Percentiles rank a stretch among this genome's conserved stretches.
Conservation (phyloP, 306 rosid species). For the Cyclanthera cordifolia region DNA sequence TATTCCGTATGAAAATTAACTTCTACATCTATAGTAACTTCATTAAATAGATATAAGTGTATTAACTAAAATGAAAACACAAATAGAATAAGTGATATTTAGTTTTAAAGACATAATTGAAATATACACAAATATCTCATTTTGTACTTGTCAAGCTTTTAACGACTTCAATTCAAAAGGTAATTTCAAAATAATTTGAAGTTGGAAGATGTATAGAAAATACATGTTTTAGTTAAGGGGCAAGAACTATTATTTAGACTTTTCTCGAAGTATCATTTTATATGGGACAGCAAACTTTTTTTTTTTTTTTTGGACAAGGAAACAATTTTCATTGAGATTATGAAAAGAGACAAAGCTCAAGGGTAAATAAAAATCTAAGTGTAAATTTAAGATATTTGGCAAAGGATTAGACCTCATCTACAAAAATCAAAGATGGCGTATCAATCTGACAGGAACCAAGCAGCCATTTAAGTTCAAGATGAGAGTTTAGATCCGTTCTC, state of each 20-base stretch:
- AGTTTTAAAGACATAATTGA: neutral
- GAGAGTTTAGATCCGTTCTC: conserved; percentile 47
- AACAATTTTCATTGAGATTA: too few relatives aligned
- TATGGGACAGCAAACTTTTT: neutral
- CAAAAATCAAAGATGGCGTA: conserved; percentile 48
- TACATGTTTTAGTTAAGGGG: neutral
- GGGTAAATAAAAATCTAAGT: neutral
- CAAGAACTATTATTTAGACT: neutral
- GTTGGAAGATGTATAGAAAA: neutral
- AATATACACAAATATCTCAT: neutral
- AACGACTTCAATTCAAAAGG: neutral
- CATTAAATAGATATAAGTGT: neutral
- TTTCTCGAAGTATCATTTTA: neutral
- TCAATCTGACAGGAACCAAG: conserved; percentile 75
- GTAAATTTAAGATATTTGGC: neutral
- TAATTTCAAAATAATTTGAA: neutral
- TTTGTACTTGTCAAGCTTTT: neutral
- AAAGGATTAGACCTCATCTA: conserved; percentile 55
- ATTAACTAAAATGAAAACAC: neutral
- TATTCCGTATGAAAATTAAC: too few relatives aligned
- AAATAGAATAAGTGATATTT: neutral
- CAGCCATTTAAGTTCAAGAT: conserved; percentile 70
- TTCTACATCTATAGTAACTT: neutral
- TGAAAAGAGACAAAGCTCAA: too few relatives aligned
- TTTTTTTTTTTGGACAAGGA: too few relatives aligned